These are phyloP conservation scores for Hypomyces perniciosus DNA, from an alignment of 2,329 filamentous ascomycete species.

Conservation along the genomic window DNA sequence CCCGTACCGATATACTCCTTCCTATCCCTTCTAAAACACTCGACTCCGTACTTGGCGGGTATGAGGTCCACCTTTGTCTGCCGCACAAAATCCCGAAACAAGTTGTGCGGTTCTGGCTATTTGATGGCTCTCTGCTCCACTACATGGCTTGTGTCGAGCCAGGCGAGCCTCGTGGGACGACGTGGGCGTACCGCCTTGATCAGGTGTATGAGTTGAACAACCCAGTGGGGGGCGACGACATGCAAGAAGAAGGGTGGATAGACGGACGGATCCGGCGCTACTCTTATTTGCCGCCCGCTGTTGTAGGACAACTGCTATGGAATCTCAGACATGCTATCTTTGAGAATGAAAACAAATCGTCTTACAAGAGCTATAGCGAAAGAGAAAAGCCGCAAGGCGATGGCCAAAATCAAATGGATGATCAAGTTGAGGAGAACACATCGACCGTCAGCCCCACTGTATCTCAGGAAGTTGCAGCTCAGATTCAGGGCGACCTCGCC, in stretches of 20 bases:
- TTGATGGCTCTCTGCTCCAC: constrained; percentile 46
- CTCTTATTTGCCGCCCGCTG: constrained; percentile 49
- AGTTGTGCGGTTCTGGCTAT: constrained; percentile 58
- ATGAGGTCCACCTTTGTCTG: constrained; percentile 50
- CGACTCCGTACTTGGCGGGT: constrained; percentile 42
- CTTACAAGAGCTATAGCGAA: background rate
- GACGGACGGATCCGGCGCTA: constrained; percentile 45
- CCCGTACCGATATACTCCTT: constrained; percentile 49
- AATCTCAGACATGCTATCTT: constrained; percentile 51
- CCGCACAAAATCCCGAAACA: constrained; percentile 48
- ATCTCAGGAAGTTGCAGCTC: constrained; percentile 48
- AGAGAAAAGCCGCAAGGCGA: constrained; percentile 15
- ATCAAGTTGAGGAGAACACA: constrained; percentile 10
- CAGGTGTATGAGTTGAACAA: constrained; percentile 59
- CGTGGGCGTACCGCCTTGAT: constrained; percentile 24
- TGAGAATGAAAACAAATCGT: constrained; percentile 17
- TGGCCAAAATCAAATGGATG: constrained; percentile 13
- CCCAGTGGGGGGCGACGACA: constrained; percentile 44
- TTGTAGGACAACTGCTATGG: constrained; percentile 51
- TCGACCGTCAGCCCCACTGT: constrained; percentile 28
- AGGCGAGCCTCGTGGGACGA: constrained; percentile 35
- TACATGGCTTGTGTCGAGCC: constrained; percentile 54
- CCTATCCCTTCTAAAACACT: constrained; percentile 43
- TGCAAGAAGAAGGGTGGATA: constrained; percentile 51
- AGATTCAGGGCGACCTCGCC: constrained; percentile 42